Percentiles rank a stretch among this genome's conserved stretches.
These are phyloP conservation scores for Phragmites australis DNA, from an alignment of 176 grass and related monocot genomes.

Conservation along the genomic window DNA sequence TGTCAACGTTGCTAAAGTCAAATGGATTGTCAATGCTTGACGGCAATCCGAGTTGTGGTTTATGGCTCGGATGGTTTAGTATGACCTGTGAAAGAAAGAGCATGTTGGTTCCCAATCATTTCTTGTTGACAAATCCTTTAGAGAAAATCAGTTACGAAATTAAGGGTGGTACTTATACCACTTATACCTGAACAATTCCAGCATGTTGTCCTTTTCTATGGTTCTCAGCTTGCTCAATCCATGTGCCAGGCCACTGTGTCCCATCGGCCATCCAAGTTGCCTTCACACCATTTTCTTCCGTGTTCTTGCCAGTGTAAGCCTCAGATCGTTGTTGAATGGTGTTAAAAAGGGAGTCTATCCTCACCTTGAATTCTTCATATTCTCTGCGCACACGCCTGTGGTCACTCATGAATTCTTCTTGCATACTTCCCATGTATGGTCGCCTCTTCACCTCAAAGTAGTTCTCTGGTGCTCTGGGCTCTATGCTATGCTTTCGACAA, in stretches of 20 bases:
- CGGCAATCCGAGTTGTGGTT: not conserved
- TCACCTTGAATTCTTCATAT: slow-evolving; percentile 53
- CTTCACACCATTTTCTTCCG: not conserved
- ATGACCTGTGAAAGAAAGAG: slow-evolving; percentile 30
- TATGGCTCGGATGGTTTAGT: slow-evolving; percentile 17
- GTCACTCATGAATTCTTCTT: slow-evolving; percentile 30
- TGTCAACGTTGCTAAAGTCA: slow-evolving; percentile 40
- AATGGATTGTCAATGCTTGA: slow-evolving; percentile 14
- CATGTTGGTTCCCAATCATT: not conserved
- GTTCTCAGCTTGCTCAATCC: slow-evolving; percentile 38
- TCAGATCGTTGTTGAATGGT: slow-evolving; percentile 44
- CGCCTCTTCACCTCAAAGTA: slow-evolving; percentile 33
- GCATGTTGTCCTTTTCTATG: slow-evolving; percentile 44
- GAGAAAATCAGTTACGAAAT: not conserved
- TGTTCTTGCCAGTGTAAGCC: slow-evolving; percentile 9
- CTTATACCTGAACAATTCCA: slow-evolving; percentile 39
- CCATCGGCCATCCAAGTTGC: slow-evolving; percentile 61
- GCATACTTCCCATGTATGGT: not conserved
- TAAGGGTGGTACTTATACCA: not conserved
- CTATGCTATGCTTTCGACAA: slow-evolving; percentile 43
- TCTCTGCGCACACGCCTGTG: slow-evolving; percentile 45
- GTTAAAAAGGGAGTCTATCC: slow-evolving; percentile 34
- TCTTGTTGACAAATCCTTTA: not conserved
- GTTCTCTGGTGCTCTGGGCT: slow-evolving; percentile 46
- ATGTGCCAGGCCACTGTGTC: slow-evolving; percentile 49